These are phyloP conservation scores for Hsuehochloa calcarea DNA, from an alignment of 176 grass and related monocot genomes.

Conservation along the genomic window DNA sequence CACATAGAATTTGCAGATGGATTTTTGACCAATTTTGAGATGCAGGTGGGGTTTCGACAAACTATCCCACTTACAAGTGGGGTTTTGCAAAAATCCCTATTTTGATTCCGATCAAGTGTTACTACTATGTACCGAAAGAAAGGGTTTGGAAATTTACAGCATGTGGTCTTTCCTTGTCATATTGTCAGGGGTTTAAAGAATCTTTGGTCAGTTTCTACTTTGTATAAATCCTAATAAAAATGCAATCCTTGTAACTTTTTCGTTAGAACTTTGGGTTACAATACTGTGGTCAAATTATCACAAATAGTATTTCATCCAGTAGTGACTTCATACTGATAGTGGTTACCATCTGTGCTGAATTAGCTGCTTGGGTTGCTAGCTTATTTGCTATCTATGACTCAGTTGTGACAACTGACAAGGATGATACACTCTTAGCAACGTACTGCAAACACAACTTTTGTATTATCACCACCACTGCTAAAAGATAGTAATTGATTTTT, in stretches of 20 bases:
- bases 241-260: neutral
- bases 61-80: too few relatives aligned
- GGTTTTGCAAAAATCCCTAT: too few relatives aligned
- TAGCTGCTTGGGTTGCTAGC: neutral
- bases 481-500: neutral
- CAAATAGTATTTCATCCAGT: neutral
- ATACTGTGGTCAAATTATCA: neutral
- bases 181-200: neutral
- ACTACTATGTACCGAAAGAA: neutral
- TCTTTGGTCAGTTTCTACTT: neutral
- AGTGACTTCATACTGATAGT: neutral
- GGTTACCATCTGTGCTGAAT: neutral
- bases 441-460: neutral
- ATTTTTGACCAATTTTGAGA: too few relatives aligned
- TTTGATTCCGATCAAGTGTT: too few relatives aligned
- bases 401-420: too few relatives aligned
- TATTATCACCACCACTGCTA: neutral
- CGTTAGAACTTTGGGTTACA: neutral
- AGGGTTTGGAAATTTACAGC: neutral
- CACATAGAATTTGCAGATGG: too few relatives aligned
- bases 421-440: neutral
- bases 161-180: neutral
- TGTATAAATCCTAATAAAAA: neutral
- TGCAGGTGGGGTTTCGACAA: too few relatives aligned
- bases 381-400: neutral